Base-by-base conservation (phyloP, 2,329 filamentous ascomycete species). In the Pleoardoris graminearum region DNA sequence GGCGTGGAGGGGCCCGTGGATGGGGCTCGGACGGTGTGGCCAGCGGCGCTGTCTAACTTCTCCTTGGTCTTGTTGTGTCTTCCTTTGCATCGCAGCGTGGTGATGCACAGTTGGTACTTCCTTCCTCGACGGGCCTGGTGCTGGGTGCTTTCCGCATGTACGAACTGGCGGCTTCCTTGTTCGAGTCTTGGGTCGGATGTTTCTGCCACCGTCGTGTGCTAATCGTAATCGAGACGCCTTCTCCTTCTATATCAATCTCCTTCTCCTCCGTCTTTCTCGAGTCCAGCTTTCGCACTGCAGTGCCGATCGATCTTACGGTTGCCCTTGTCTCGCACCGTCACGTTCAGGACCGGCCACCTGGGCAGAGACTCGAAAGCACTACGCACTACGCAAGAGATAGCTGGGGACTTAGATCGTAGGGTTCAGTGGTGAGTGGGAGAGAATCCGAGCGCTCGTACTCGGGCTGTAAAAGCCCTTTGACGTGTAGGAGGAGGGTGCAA, bases 141-240 rank as follows among this genome's bases (percentile, higher is more conserved):
- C 33, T 38, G 30, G 44, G 44, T 48, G 41, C 55, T 43, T 53
- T 45, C 53, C 48, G 12, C 23, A 27, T 27, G 38, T 27, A 42
- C 48, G 37, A 27, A 36, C 39, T 48, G 48, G 50, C 51, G 45
- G 56, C 56, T 58, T 53, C 42, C 41, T 54, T 52, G 48, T 50
- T 39, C 48, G 21, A 22, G 14, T 45, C 30, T 41, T 44, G 41
- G 22, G 39, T 47, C 23, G 51, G 37, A 38, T 45, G 39, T 55
- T 27, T 60, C 43, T 59, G 38, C 52, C 50, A 50, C 48, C 36
- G 12, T 30, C 33, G 49, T 27, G 44, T 57, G 39, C 51, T 59
- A 42, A 47, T 51, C 38, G 32, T 49, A 50, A 46, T 50, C 47
- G 48, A 36, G 19, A 12, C 44, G 48, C 29, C 22, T 14, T 32